These are phyloP conservation scores for Tricholoma matsutake DNA, from an alignment of 768 basidiomycete species.

Conservation along the genomic window DNA sequence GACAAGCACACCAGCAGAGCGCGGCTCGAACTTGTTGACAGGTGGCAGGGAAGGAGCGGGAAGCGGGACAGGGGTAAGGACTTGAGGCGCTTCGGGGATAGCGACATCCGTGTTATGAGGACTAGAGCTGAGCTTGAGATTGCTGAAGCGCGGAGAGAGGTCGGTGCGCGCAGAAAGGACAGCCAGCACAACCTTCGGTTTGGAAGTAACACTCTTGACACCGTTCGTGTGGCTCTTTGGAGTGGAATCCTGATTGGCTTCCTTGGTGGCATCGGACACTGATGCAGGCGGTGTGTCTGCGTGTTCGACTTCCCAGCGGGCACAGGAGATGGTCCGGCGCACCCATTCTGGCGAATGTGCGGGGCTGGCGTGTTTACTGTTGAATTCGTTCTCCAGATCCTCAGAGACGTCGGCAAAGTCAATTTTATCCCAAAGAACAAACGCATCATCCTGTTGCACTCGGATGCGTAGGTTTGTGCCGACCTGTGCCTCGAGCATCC, in stretches of 20 bases:
- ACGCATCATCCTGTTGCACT: constrained; percentile 81
- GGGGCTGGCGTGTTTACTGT: constrained; percentile 18
- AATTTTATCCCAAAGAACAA: constrained; percentile 78
- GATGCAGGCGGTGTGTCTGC: constrained; percentile 20
- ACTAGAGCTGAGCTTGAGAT: constrained; percentile 21
- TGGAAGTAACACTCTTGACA: constrained; percentile 1
- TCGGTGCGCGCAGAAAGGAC: constrained; percentile 37
- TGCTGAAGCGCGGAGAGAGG: constrained; percentile 30
- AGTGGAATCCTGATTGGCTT: constrained; percentile 13
- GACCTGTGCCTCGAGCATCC: constrained; percentile 85
- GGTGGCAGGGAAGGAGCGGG: constrained; percentile 53
- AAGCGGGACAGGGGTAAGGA: constrained; percentile 56
- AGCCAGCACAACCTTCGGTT: constrained; percentile 61
- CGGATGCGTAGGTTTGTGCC: constrained; percentile 78
- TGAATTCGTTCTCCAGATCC: constrained; percentile 14
- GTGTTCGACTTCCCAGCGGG: constrained; percentile 68
- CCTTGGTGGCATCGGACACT: constrained; percentile 11
- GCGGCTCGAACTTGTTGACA: constrained; percentile 58
- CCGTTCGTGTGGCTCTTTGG: constrained; percentile 1
- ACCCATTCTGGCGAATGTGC: constrained; percentile 76
- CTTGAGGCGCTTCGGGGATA: constrained; percentile 18
- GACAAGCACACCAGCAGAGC: constrained; percentile 62
- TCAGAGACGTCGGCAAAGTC: constrained; percentile 39
- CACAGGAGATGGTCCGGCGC: constrained; percentile 79
- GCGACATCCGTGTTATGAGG: constrained; percentile 24